These are phyloP conservation scores for Epithemia pelagica DNA, from an alignment of 108 stramenopile genomes.

Conservation along the genomic window DNA sequence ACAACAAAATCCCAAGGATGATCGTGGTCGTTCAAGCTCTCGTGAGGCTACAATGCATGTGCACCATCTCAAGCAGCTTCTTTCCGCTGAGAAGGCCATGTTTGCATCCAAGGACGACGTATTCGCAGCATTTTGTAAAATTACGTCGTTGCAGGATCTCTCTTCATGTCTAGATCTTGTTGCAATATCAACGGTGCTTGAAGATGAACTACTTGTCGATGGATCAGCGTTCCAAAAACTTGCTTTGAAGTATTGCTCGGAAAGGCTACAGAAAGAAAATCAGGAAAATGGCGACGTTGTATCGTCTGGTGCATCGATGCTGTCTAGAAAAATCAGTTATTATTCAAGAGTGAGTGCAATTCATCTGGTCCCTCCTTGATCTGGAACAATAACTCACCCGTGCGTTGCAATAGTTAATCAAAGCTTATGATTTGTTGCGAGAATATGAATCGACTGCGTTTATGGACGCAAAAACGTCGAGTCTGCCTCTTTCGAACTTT, in stretches of 20 bases:
- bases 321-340: constrained; percentile 53
- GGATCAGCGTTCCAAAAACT: constrained; percentile 60
- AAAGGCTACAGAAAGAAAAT: constrained; percentile 46
- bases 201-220: constrained; percentile 54
- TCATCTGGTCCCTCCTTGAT: background rate
- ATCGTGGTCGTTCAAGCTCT: background rate
- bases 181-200: constrained; percentile 46
- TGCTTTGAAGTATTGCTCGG: constrained; percentile 47
- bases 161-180: constrained; percentile 56
- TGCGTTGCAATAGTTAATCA: too few species aligned
- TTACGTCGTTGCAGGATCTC: constrained; percentile 56
- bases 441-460: constrained; percentile 34
- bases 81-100: constrained; percentile 54
- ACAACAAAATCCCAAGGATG: background rate
- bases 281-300: constrained; percentile 18
- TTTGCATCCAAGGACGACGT: constrained; percentile 44
- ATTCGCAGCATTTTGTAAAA: constrained; percentile 49
- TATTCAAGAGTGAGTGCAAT: constrained; percentile 35
- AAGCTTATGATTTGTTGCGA: constrained; percentile 56
- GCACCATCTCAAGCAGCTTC: constrained; percentile 59
- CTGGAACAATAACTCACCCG: background rate
- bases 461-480: background rate
- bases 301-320: constrained; percentile 32
- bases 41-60: constrained; percentile 44
- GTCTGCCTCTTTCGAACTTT: background rate